phyloP scores from a whole-genome alignment of 2,329 filamentous ascomycete species.

The Albifimbria verrucaria region DNA sequence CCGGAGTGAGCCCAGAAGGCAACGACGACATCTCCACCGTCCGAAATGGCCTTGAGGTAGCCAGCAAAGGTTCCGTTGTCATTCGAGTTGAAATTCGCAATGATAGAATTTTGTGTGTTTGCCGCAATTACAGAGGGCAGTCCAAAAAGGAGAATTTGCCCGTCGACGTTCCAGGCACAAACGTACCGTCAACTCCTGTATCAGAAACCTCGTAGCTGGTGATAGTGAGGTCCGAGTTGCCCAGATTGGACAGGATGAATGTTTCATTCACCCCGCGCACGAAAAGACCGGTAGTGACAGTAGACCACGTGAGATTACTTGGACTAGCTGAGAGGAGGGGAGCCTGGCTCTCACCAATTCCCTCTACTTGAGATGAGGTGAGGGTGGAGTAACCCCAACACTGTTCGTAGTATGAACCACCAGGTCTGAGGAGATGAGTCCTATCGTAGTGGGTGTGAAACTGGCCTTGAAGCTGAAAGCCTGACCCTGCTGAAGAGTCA shows the following conservation, averaged over 20 bases:
- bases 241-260: conserved; percentile 46
- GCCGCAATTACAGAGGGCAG: conserved; percentile 42
- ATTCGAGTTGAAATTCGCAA: conserved; percentile 44
- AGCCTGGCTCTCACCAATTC: conserved; percentile 42
- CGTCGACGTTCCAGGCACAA: conserved; percentile 31
- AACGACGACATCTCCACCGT: conserved; percentile 46
- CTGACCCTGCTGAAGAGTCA: conserved; percentile 32
- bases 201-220: conserved; percentile 41
- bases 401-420: conserved; percentile 45
- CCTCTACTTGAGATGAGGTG: conserved; percentile 44
- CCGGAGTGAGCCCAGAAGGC: conserved; percentile 47
- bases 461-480: conserved; percentile 29
- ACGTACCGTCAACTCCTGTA: conserved; percentile 42
- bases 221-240: conserved; percentile 43
- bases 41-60: conserved; percentile 44
- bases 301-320: conserved; percentile 44
- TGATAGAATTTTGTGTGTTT: conserved; percentile 35
- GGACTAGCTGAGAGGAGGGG: conserved; percentile 48
- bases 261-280: conserved; percentile 36
- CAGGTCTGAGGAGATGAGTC: conserved; percentile 44
- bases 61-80: conserved; percentile 44
- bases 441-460: conserved; percentile 37
- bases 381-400: conserved; percentile 41
- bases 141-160: conserved; percentile 37
- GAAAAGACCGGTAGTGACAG: conserved; percentile 42